Evolutionary conservation across 2,329 filamentous ascomycete species (phyloP).

Genomic region (Lasiodiplodia citricola): DNA sequence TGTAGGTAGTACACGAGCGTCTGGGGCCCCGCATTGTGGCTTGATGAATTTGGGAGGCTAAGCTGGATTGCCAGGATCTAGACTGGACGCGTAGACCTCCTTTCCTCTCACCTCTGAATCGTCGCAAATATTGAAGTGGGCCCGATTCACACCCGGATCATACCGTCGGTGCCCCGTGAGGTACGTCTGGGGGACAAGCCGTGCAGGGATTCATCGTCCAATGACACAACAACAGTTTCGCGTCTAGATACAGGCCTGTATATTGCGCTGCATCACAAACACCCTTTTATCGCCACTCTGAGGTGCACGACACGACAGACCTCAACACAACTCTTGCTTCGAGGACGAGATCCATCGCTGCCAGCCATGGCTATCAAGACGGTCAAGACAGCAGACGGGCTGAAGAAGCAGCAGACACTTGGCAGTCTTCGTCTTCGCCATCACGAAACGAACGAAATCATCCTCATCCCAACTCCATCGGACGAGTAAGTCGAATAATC

Average conservation of each 20-base stretch:
- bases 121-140: background rate
- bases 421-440: constrained; percentile 28
- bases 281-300: constrained; percentile 1
- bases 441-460: constrained; percentile 52
- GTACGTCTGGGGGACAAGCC: constrained; percentile 4
- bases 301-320: constrained; percentile 1
- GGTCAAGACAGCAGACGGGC: constrained; percentile 16
- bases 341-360: background rate
- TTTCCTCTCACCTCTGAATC: background rate
- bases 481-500: background rate
- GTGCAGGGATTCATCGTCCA: constrained; percentile 9
- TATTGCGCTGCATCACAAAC: constrained; percentile 6
- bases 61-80: background rate
- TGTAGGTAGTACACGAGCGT: background rate
- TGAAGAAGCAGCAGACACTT: constrained; percentile 26
- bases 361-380: constrained; percentile 25
- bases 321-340: constrained; percentile 1
- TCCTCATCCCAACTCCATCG: constrained; percentile 58
- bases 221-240: constrained; percentile 11
- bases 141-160: constrained; percentile 9
- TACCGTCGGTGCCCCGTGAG: background rate
- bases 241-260: constrained; percentile 4
- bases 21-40: constrained; percentile 27
- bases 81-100: background rate
- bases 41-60: background rate